Base-by-base conservation (phyloP, 1,284 basidiomycete genomes). In the Cutaneotrichosporon spelunceum region DNA sequence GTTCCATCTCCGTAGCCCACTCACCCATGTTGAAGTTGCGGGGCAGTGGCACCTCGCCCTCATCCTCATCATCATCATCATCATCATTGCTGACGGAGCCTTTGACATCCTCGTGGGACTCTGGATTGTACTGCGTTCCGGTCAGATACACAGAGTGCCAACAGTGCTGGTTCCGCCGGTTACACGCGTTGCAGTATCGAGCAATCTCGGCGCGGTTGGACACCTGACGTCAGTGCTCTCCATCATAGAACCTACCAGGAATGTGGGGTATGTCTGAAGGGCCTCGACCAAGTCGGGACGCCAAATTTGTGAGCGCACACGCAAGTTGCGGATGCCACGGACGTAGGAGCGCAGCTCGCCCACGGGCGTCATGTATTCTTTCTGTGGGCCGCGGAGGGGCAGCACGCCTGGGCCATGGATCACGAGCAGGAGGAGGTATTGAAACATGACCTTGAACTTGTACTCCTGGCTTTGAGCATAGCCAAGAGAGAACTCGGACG, bases 241-340 rank as follows among this genome's bases (percentile, higher is more conserved):
- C 19, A 1, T 14, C 13, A 8, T 13, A 29, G 6, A 4, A 68
- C 73, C 66, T 27, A 88, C 72, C 10, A 83, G 78, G 60, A 91
- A 84, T 0, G 82, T 77, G 0, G 91, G 90, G 73, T 86, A 87
- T 53, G 70, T 84, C 70, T 88, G 84, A 7, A 94, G 74, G 0
- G 82, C 73, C 39, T 81, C 82, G 68, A 84, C 89, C 78, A 89
- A 90, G 9, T 84, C 81, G 0, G 85, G 81, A 59, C 82, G 81
- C 91, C 91, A 94, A 6, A 89, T 83, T 2, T 89, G 90, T 19
- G 88, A 90, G 11, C 86, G 81, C 2, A 91, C 88, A 16, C 89
- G 78, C 2, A 39, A 36, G 19, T 47, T 23, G 23, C 47, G 47
- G 30, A 48, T 26, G 2, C 57, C 53, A 3, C 27, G 36, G 5